Base-by-base conservation (phyloP, 352 stramenopile genomes). In the Hyphochytrium catenoides region DNA sequence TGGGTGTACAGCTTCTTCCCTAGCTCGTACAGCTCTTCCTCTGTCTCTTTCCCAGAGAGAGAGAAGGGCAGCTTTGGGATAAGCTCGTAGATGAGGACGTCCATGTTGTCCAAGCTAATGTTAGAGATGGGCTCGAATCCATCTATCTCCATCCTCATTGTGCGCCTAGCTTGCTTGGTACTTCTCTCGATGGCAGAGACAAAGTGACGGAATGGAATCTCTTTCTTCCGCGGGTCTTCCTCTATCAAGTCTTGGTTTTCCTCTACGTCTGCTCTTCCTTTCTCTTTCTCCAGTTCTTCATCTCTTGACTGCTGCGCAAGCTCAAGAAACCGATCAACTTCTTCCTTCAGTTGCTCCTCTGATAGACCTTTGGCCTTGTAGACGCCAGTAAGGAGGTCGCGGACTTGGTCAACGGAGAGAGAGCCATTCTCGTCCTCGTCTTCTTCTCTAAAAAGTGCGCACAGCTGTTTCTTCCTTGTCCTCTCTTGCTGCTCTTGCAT, bases 381-480 rank as follows among this genome's bases (percentile, higher is more conserved):
- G 14, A 85, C 70, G 17, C 66, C 56, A 26, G 50, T 45, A 14
- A 85, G 49, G 12, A 85, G 66, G 2, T 54, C 34, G 5, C 65
- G 67, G 9, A 85, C 66, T 51, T 85, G 68, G 11, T 71, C 42
- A 1, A 62, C 64, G 32, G 81, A 60, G 8, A 85, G 47, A 29
- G 81, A 66, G 1, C 68, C 68, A 46, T 62, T 82, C 36, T 51
- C 44, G 42, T 85, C 68, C 4, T 47, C 42, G 40, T 85, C 70
- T 2, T 67, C 70, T 26, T 72, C 54, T 5, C 64, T 51, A 43
- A 83, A 85, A 14, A 66, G 65, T 44, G 66, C 52, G 1, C 70
- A 62, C 31, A 85, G 46, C 19, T 85, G 63, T 34, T 85, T 85
- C 34, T 85, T 68, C 40, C 83, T 82, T 30, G 81, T 29, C 34